Evolutionary conservation across 306 rosid species (phyloP), one percentile per base, ranked within the genome.

Genomic region (Corylus avellana): DNA sequence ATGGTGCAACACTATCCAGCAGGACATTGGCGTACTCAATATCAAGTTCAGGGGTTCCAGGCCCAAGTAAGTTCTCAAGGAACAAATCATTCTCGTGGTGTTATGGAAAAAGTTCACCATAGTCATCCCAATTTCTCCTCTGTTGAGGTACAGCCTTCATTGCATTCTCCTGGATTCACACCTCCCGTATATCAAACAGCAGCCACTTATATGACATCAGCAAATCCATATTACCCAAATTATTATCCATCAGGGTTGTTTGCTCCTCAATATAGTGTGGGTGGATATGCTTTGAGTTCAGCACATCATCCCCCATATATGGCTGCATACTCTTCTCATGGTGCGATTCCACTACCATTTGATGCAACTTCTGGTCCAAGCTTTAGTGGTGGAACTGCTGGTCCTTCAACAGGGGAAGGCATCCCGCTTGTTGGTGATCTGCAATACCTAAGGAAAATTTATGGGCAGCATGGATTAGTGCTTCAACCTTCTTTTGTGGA

Each of bases 181-280:
- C 83, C 90, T 56, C 87, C 90, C 63, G 80, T 88, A 20, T 88
- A 86, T 85, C 82, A 88, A 77, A 70, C 90, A 53, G 74, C 90
- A 17, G 83, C 89, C 14, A 71, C 89, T 44, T 90, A 81, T 75
- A 78, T 86, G 89, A 67, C 80, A 69, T 78, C 91, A 10, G 89
- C 84, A 75, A 83, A 79, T 75, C 82, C 86, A 53, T 84, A 82
- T 81, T 87, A 86, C 69, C 81, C 87, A 11, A 82, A 84, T 86
- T 74, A 80, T 75, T 88, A 82, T 59, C 73, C 84, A 4, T 84
- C 91, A 0, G 80, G 84, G 62, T 54, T 81, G 32, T 76, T 78
- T 78, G 50, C 83, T 74, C 80, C 87, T 27, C 93, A 87, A 71
- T 86, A 82, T 78, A 76, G 81, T 49, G 44, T 80, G 74, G 84